Evolutionary conservation across 2,329 filamentous ascomycete species (phyloP).

Genomic region (Cladosporium phlei): DNA sequence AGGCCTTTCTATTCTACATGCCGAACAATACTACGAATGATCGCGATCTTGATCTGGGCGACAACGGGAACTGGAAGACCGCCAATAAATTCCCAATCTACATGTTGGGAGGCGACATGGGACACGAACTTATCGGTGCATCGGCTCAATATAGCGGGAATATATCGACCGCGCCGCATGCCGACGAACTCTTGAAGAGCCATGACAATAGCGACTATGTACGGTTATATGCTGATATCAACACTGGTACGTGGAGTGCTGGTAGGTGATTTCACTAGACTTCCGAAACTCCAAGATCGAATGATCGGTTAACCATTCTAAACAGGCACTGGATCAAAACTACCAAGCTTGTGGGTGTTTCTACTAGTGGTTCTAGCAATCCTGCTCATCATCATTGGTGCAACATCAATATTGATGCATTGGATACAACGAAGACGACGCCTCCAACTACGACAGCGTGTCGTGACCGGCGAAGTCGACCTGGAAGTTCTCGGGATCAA

Average conservation of each 20-base stretch:
- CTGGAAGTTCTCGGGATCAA: constrained; percentile 83
- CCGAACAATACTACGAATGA: constrained; percentile 49
- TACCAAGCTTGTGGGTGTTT: constrained; percentile 80
- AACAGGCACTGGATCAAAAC: constrained; percentile 28
- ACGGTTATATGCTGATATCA: constrained; percentile 49
- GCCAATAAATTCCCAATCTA: constrained; percentile 76
- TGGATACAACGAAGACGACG: constrained; percentile 69
- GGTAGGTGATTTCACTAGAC: constrained; percentile 4
- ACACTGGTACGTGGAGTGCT: constrained; percentile 35
- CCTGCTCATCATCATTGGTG: constrained; percentile 61
- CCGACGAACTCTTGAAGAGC: constrained; percentile 33
- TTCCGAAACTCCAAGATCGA: no score
- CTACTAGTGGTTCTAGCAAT: constrained; percentile 64
- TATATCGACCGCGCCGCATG: constrained; percentile 48
- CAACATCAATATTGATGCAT: constrained; percentile 70
- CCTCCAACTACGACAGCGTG: constrained; percentile 61
- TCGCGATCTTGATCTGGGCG: constrained; percentile 64
- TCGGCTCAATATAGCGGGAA: constrained; percentile 74
- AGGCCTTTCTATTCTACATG: constrained; percentile 55
- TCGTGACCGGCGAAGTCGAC: constrained; percentile 75
- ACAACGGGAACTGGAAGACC: constrained; percentile 65
- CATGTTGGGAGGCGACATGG: constrained; percentile 66
- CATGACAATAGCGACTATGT: constrained; percentile 42
- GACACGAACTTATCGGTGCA: constrained; percentile 64
- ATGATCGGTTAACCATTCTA: no score